Base-by-base conservation (phyloP, 164 flowering plant genomes). In the Vitis rupestris region DNA sequence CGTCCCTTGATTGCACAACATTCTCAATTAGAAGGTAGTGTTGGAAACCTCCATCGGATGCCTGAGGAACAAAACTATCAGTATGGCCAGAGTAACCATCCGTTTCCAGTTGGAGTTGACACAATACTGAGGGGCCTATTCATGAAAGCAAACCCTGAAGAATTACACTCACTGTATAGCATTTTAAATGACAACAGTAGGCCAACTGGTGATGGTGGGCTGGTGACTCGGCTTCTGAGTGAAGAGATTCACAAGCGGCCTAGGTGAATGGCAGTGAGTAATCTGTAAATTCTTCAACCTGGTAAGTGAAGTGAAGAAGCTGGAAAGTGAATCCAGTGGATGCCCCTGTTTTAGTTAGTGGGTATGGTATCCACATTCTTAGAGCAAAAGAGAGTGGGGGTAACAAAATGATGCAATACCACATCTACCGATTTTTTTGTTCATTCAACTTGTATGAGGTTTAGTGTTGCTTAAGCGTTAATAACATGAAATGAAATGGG, bases 71-170 rank as follows among this genome's bases (percentile, higher is more conserved):
- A 13, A 15, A 72, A 44, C 44, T 51, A 65, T 61, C 48, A 29
- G 19, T 75, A 50, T 27, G 61, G 68, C 9, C 16, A 47, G 23
- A 49, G 48, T 50, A 74, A 58, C 66, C 67, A 57, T 48, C 50
- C 23, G 11, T 62, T 55, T 23, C 73, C 83, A 27, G 30, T 9
- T 27, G 82, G 72, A 48, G 68, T 49, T 4, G 83, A 78, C 50
- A 69, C 79, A 57, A 58, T 74, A 54, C 81, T 93, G 51, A 65
- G 67, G 62, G 83, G 86, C 30, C 83, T 93, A 9, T 76, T 93
- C 64, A 87, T 76, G 79, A 93, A 88, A 82, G 94, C 92, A 53
- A 83, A 73, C 72, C 76, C 76, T 30, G 91, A 88, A 76, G 98
- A 93, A 75, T 61, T 93, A 47, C 77, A 75, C 23, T 61, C 82